Evolutionary conservation across 495 filamentous ascomycete genomes (phyloP), one percentile per base, ranked within the genome.

Genomic region (Hyaloscypha hepaticicola): DNA sequence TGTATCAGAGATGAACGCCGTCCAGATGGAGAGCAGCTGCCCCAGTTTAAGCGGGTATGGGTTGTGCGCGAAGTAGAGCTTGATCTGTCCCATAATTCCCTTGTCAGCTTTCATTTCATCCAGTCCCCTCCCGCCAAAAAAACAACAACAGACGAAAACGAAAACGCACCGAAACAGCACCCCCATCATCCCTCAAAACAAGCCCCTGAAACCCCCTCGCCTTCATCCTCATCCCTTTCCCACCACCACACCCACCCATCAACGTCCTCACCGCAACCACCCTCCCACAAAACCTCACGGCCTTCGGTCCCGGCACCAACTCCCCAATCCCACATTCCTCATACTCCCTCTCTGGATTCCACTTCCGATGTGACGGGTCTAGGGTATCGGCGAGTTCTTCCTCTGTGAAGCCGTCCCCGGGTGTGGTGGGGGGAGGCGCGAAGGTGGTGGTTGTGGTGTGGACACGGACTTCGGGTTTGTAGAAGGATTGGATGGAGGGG

Each of bases 151-250:
- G 6, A 27, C 3, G 4, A 48, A 27, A 41, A 48, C 16, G 14
- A 26, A 28, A 24, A 64, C 75, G 34, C 71, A 88, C 87, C 7
- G 77, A 79, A 51, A 88, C 74, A 12, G 78, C 79, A 5, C 81
- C 87, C 25, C 79, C 81, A 60, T 85, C 75, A 73, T 90, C 87
- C 61, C 81, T 83, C 1, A 89, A 66, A 55, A 82, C 76, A 21
- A 88, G 60, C 38, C 81, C 82, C 50, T 86, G 74, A 70, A 78
- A 84, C 0, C 85, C 83, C 55, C 52, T 65, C 9, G 67, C 63
- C 25, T 69, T 74, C 21, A 64, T 68, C 67, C 12, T 61, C 53
- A 33, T 50, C 68, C 31, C 74, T 72, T n/a, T n/a, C n/a, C n/a
- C n/a, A n/a, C n/a, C n/a, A n/a, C n/a, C n/a, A n/a, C n/a, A n/a